phyloP scores from a whole-genome alignment of 768 basidiomycete species.

The Xanthoconium stramineum region DNA sequence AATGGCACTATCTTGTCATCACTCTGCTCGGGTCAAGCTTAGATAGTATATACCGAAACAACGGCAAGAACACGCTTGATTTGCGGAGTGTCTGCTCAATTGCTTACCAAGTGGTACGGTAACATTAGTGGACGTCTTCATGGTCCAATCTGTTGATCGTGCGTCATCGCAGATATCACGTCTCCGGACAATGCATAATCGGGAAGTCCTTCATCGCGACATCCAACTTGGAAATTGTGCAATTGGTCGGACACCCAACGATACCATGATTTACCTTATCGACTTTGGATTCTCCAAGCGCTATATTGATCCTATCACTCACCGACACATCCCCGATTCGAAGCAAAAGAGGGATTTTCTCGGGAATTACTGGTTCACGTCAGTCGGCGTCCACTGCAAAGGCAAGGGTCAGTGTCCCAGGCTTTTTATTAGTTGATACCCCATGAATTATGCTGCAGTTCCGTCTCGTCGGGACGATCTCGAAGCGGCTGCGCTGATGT shows the following conservation, averaged over 20 bases:
- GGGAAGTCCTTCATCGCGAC: constrained; percentile 73
- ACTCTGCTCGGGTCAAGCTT: constrained; percentile 70
- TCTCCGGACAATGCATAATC: constrained; percentile 72
- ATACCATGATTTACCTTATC: constrained; percentile 72
- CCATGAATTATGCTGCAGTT: constrained; percentile 42
- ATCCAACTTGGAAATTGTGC: constrained; percentile 79
- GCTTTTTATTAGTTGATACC: constrained; percentile 12
- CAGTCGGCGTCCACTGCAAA: constrained; percentile 73
- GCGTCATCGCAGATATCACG: constrained; percentile 53
- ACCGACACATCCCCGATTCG: constrained; percentile 69
- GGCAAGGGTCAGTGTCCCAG: constrained; percentile 53
- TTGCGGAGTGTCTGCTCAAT: constrained; percentile 70
- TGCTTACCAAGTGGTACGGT: constrained; percentile 71
- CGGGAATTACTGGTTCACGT: constrained; percentile 84
- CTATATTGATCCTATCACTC: constrained; percentile 64
- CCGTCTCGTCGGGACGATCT: constrained; percentile 78
- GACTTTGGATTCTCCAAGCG: constrained; percentile 83
- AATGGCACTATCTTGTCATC: constrained; percentile 74
- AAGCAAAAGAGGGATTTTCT: constrained; percentile 69
- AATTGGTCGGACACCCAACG: constrained; percentile 56
- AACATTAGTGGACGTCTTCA: background rate
- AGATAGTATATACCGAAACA: constrained; percentile 56
- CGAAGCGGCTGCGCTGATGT: constrained; percentile 73
- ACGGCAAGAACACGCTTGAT: constrained; percentile 59
- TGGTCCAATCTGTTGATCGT: constrained; percentile 6